Percentiles rank a stretch among this genome's conserved stretches.
These are phyloP conservation scores for Oryza rufipogon DNA, from an alignment of 176 grass and related monocot genomes.

Conservation along the genomic window DNA sequence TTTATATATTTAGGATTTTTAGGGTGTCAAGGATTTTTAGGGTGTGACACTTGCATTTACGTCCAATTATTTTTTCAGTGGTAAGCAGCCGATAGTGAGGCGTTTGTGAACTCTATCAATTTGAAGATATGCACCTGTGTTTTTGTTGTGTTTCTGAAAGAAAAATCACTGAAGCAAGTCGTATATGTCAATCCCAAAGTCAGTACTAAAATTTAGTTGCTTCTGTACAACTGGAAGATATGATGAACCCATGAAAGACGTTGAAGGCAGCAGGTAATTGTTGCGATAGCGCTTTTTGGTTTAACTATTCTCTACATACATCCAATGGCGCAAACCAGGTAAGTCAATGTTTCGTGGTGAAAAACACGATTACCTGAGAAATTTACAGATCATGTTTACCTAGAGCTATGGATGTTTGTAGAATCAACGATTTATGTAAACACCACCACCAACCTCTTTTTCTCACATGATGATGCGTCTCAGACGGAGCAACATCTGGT, in stretches of 20 bases:
- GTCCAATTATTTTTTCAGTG: too few species aligned
- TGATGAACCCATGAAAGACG: background rate
- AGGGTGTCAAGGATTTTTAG: too few species aligned
- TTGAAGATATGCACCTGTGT: too few species aligned
- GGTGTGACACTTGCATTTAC: too few species aligned
- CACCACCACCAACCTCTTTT: constrained; percentile 23
- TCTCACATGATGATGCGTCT: constrained; percentile 24
- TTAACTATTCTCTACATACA: constrained; percentile 12
- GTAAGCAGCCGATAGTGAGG: too few species aligned
- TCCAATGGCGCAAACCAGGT: background rate
- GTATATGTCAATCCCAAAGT: too few species aligned
- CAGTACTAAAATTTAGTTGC: background rate
- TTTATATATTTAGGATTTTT: too few species aligned
- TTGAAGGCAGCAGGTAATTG: background rate
- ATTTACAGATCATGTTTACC: constrained; percentile 33
- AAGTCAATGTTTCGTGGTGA: constrained; percentile 2
- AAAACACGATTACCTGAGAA: constrained; percentile 3
- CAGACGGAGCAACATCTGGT: constrained; percentile 4
- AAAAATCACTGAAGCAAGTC: too few species aligned
- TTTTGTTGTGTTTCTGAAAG: too few species aligned
- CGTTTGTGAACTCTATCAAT: too few species aligned
- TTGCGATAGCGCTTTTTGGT: constrained; percentile 12
- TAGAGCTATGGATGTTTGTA: constrained; percentile 18
- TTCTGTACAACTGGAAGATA: background rate
- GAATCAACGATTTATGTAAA: constrained; percentile 21